phyloP scores from a whole-genome alignment of 2,329 filamentous ascomycete genomes.

The Colletotrichum sp. region DNA sequence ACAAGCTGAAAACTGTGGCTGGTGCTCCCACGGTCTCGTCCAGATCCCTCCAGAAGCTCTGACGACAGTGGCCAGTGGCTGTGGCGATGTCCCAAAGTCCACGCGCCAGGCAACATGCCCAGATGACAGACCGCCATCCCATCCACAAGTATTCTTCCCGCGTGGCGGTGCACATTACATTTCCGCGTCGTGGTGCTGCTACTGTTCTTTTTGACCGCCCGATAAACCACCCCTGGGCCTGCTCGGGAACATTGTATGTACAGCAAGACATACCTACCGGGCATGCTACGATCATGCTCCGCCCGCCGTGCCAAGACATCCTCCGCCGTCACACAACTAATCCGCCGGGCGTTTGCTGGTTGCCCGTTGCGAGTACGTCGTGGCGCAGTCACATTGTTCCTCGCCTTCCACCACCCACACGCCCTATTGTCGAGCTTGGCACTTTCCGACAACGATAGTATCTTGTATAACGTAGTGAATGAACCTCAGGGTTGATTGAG shows the following conservation, averaged over 20 bases:
- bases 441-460: neutral
- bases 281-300: neutral
- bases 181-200: neutral
- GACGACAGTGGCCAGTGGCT: neutral
- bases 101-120: neutral
- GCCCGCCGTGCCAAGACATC: neutral
- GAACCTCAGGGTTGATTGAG: neutral
- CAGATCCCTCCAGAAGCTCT: neutral
- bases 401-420: neutral
- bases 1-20: neutral
- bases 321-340: neutral
- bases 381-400: constrained; percentile 3
- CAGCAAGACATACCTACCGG: neutral
- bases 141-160: neutral
- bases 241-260: neutral
- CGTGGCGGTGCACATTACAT: neutral
- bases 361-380: neutral
- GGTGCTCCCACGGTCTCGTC: neutral
- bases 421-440: neutral
- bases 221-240: neutral
- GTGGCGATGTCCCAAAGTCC: neutral
- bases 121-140: neutral
- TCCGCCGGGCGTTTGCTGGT: neutral
- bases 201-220: neutral
- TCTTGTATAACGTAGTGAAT: neutral